Evolutionary conservation across 352 stramenopile genomes (phyloP).

Genomic region (Globisporangium spiculum): DNA sequence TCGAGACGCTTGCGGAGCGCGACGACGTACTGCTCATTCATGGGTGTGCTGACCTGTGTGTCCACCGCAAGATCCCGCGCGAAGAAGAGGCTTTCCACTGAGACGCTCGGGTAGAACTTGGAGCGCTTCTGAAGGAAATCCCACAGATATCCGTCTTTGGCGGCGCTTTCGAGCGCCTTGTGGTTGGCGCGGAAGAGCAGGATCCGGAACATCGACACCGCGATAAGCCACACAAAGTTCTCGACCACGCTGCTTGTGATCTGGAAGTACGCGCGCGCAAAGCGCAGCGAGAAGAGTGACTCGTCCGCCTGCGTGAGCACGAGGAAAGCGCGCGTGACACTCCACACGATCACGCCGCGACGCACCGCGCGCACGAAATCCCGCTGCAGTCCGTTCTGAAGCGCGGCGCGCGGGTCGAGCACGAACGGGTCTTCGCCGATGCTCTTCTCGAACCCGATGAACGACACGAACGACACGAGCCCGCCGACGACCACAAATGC

Average conservation of each 20-base stretch:
- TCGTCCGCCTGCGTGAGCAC: slow-evolving; percentile 21
- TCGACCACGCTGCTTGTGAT: slow-evolving; percentile 44
- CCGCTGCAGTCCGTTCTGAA: slow-evolving; percentile 33
- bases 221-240: slow-evolving; percentile 38
- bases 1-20: slow-evolving; percentile 34
- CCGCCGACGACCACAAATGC: slow-evolving; percentile 37
- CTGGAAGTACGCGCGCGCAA: slow-evolving; percentile 36
- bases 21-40: slow-evolving; percentile 48
- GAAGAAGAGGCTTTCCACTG: slow-evolving; percentile 22
- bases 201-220: slow-evolving; percentile 47
- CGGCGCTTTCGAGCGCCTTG: slow-evolving; percentile 21
- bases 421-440: slow-evolving; percentile 48
- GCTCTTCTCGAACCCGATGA: slow-evolving; percentile 40
- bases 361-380: slow-evolving; percentile 43
- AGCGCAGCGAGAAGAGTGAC: slow-evolving; percentile 21
- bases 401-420: slow-evolving; percentile 39
- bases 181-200: slow-evolving; percentile 47
- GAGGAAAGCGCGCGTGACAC: slow-evolving; percentile 27
- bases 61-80: slow-evolving; percentile 17
- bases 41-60: slow-evolving; percentile 21
- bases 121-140: slow-evolving; percentile 19
- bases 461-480: slow-evolving; percentile 41
- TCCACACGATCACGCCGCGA: slow-evolving; percentile 39
- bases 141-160: slow-evolving; percentile 32
- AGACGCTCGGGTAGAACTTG: slow-evolving; percentile 7